phyloP scores from a whole-genome alignment of 2,329 filamentous ascomycete genomes.

The Sporothrix brasiliensis region DNA sequence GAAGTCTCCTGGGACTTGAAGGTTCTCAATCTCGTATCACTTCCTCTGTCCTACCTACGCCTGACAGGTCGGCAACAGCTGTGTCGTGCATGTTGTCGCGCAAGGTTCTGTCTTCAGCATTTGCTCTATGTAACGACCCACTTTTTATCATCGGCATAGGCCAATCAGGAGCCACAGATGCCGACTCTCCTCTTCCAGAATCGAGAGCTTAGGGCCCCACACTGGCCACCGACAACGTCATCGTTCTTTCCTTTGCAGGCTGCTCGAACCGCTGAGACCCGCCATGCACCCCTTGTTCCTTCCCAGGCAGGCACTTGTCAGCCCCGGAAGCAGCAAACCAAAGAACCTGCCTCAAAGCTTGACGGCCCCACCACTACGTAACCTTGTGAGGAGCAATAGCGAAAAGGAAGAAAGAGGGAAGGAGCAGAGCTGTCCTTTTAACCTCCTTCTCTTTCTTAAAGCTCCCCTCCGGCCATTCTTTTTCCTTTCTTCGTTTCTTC shows the following conservation, averaged over 20 bases:
- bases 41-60: too few relatives aligned
- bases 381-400: not conserved
- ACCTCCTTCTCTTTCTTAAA: not conserved
- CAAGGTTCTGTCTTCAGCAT: too few relatives aligned
- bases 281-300: not conserved
- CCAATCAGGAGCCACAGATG: too few relatives aligned
- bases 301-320: constrained; percentile 25
- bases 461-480: constrained; percentile 14
- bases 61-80: too few relatives aligned
- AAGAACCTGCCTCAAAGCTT: constrained; percentile 18
- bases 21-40: too few relatives aligned
- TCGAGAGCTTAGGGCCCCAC: not conserved
- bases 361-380: constrained; percentile 17
- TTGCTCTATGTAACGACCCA: too few relatives aligned
- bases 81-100: too few relatives aligned
- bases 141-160: too few relatives aligned
- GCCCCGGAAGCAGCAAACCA: constrained; percentile 4
- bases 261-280: too few relatives aligned
- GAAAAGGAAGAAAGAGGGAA: not conserved
- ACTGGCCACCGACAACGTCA: constrained; percentile 29
- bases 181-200: not conserved
- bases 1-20: too few relatives aligned
- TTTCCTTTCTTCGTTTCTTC: not conserved
- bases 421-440: constrained; percentile 18
- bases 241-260: constrained; percentile 4